Base-by-base conservation (phyloP, 176 grass and related monocot genomes). In the Carex littledalei region DNA sequence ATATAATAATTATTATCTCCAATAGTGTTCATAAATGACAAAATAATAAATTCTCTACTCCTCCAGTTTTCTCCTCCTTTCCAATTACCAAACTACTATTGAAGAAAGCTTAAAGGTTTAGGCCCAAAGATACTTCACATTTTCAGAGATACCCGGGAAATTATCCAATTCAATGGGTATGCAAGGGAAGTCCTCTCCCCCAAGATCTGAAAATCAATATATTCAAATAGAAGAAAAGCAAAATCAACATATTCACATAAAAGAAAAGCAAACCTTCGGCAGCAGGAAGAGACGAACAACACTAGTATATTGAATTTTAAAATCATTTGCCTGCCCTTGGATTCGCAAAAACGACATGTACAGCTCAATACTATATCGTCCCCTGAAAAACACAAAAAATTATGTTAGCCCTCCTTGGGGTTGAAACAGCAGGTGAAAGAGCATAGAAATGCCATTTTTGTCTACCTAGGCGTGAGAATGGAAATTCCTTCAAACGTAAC, bases 291-390 rank as follows among this genome's bases (percentile, higher is more conserved):
- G 91, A 15, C 93, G 91, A 70, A 94, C 83, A 87, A 98, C 86
- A 94, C 91, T 98, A 84, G 90, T 88, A 89, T 95, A 98, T 70
- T 92, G 95, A 69, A 98, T 98, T 88, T 98, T 98, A 90, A 98
- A 98, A 92, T 98, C 95, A 91, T 84, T 98, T 65, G 92, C 95
- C 84, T 93, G 91, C 80, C 95, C 95, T 88, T 98, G 95, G 34
- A 94, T 92, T 17, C 91, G 85, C 35, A 98, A 90, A 83, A 98
- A 98, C 80, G 91, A 93, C 47, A 90, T 29, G 58, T 94, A 91
- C 85, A 98, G 95, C 80, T 94, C 95, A 87, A 98, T 89, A 71
- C 86, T 93, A 80, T 94, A 94, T 80, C 95, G 79, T n/a, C 95
- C 95, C 87, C 95, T 94, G 20, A 73, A 78, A 84, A 67, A 55